Conservation (phyloP, 2,329 filamentous ascomycete species). For the Podosphaera aphanis region DNA sequence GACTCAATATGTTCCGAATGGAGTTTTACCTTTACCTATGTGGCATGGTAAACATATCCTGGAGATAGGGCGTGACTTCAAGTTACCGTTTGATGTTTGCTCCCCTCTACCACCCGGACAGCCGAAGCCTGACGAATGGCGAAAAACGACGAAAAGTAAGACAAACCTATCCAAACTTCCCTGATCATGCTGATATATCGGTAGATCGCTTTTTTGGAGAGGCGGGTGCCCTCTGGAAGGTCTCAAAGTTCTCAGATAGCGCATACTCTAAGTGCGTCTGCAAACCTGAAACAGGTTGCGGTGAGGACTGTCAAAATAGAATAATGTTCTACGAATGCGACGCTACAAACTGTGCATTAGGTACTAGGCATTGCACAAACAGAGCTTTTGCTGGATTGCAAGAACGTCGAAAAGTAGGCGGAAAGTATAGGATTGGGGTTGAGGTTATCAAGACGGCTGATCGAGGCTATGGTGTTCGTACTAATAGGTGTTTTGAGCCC, state of each 20-base stretch:
- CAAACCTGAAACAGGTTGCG: constrained; percentile 54
- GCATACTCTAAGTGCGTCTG: constrained; percentile 62
- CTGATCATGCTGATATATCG: neutral
- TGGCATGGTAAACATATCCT: constrained; percentile 51
- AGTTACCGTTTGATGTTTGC: constrained; percentile 74
- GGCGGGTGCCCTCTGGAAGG: constrained; percentile 59
- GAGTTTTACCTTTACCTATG: constrained; percentile 49
- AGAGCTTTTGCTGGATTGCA: constrained; percentile 66
- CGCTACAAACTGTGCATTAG: constrained; percentile 63
- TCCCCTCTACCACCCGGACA: constrained; percentile 66
- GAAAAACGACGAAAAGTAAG: constrained; percentile 75
- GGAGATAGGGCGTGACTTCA: constrained; percentile 56
- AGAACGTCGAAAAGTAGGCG: constrained; percentile 50
- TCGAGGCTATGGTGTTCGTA: constrained; percentile 75
- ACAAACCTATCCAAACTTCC: constrained; percentile 2
- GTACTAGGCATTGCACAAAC: constrained; percentile 54
- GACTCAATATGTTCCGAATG: constrained; percentile 24
- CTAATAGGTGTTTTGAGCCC: constrained; percentile 65
- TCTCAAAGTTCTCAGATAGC: constrained; percentile 48
- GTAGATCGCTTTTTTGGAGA: constrained; percentile 77
- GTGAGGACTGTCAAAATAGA: constrained; percentile 75
- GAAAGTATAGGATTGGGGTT: constrained; percentile 76
- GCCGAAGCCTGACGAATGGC: constrained; percentile 82
- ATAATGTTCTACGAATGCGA: constrained; percentile 98
- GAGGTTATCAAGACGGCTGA: constrained; percentile 82